phyloP scores from a whole-genome alignment of 176 grass and related monocot genomes.

The Elymus sibiricus region DNA sequence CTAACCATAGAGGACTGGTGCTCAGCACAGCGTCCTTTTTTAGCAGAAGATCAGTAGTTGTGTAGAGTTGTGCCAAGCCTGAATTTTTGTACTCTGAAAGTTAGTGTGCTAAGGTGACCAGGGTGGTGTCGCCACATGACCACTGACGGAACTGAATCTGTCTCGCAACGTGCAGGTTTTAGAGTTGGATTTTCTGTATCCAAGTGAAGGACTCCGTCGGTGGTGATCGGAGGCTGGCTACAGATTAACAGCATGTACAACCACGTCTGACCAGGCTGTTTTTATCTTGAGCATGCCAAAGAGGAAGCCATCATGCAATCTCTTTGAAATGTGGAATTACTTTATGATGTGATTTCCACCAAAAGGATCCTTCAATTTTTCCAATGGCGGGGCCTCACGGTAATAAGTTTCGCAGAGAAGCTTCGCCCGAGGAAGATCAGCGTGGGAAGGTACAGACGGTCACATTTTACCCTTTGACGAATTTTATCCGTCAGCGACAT shows the following conservation, averaged over 20 bases:
- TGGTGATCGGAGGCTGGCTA: slow-evolving; percentile 73
- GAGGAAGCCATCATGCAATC: slow-evolving; percentile 32
- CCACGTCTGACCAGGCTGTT: slow-evolving; percentile 62
- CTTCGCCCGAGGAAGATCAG: no score
- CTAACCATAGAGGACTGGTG: neutral
- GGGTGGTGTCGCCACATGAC: neutral
- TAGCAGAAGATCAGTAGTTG: neutral
- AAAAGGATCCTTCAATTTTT: no score
- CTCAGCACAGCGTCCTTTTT: neutral
- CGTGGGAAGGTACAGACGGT: no score
- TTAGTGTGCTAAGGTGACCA: neutral
- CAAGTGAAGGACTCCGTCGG: slow-evolving; percentile 74
- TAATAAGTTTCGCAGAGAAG: no score
- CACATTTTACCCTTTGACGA: no score
- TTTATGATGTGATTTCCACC: no score
- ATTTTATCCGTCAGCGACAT: no score
- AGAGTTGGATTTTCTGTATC: slow-evolving; percentile 82
- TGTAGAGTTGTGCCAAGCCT: neutral
- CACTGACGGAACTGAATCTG: slow-evolving; percentile 7
- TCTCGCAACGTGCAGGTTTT: slow-evolving; percentile 45
- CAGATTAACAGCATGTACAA: slow-evolving; percentile 70
- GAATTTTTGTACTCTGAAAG: neutral
- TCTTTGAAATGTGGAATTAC: no score
- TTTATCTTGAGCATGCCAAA: slow-evolving; percentile 75
- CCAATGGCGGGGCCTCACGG: no score